These are phyloP conservation scores for Kwoniella dejecticola DNA, from an alignment of 768 basidiomycete species.

Conservation along the genomic window DNA sequence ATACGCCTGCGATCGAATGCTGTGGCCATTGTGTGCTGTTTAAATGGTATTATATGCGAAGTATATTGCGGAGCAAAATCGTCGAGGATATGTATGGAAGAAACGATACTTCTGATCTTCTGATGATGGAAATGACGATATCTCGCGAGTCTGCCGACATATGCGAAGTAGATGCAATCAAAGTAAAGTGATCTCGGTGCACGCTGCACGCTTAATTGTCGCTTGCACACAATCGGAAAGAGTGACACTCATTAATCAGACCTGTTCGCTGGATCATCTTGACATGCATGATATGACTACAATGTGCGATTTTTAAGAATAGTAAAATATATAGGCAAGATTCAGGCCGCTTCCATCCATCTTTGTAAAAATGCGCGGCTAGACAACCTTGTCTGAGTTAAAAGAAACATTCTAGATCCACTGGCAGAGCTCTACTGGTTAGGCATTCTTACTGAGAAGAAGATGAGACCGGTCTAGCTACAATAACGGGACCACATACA, in stretches of 20 bases:
- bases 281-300: too few relatives aligned
- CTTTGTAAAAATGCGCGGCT: slow-evolving; percentile 26
- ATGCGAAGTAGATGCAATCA: too few relatives aligned
- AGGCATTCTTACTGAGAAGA: slow-evolving; percentile 5
- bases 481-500: slow-evolving; percentile 47
- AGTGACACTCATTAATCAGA: too few relatives aligned
- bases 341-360: slow-evolving; percentile 36
- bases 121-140: slow-evolving; percentile 6
- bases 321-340: slow-evolving; percentile 37
- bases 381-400: slow-evolving; percentile 37
- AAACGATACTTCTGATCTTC: too few relatives aligned
- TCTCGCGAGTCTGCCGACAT: background rate
- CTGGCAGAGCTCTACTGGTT: slow-evolving; percentile 41
- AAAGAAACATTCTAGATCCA: slow-evolving; percentile 38
- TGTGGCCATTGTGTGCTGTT: slow-evolving; percentile 23
- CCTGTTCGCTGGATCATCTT: too few relatives aligned
- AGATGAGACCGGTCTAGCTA: slow-evolving; percentile 17
- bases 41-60: background rate
- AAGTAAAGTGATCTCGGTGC: too few relatives aligned
- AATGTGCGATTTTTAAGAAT: too few relatives aligned
- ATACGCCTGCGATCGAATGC: slow-evolving; percentile 78
- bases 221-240: background rate
- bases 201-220: background rate
- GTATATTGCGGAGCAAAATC: background rate
- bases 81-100: too few relatives aligned